Conservation (phyloP, 495 filamentous ascomycete genomes). For the Platismatia glauca region DNA sequence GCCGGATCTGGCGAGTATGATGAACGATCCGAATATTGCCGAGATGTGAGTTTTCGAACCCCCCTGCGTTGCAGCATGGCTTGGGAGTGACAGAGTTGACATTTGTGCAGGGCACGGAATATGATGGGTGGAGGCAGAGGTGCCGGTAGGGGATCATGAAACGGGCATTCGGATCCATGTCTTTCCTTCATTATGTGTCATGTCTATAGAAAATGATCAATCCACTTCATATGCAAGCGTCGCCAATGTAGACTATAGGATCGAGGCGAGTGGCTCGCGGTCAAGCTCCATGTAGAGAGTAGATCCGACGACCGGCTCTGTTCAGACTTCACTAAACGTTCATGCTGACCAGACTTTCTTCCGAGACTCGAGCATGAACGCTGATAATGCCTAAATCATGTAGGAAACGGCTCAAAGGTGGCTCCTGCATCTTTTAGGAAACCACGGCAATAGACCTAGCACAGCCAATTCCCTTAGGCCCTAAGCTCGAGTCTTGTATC, state of each 20-base stretch:
- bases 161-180: background rate
- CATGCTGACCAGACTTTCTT: no score
- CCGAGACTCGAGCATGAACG: background rate
- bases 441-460: background rate
- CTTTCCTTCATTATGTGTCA: background rate
- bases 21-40: slow-evolving; percentile 84
- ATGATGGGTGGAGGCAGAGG: slow-evolving; percentile 58
- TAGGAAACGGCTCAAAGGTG: no score
- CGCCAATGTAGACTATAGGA: background rate
- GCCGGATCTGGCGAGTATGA: slow-evolving; percentile 69
- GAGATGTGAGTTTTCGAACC: slow-evolving; percentile 67
- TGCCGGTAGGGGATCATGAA: slow-evolving; percentile 34
- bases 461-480: no score
- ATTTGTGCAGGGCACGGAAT: slow-evolving; percentile 71
- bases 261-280: no score
- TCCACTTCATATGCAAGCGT: background rate
- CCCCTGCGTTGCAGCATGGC: no score
- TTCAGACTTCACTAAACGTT: no score
- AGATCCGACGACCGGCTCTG: no score
- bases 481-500: no score
- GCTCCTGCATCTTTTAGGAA: no score
- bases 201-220: background rate
- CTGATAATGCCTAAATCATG: no score
- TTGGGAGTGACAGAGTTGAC: no score
- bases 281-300: no score